phyloP scores from a whole-genome alignment of 1,139 yeast genomes.

The Blastobotrys ciferrii region DNA sequence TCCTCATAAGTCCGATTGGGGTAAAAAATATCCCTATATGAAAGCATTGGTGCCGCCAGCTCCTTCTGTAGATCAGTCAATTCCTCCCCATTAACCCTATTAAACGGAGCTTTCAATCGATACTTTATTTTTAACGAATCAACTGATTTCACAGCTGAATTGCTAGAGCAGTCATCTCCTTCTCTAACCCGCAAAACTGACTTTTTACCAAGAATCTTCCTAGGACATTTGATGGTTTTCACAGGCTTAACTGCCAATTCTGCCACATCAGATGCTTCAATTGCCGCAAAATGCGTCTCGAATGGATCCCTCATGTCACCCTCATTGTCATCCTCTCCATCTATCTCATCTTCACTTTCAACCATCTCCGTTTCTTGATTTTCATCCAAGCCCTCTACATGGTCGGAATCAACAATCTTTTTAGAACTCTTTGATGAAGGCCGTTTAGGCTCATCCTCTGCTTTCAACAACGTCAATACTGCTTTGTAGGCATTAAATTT shows the following conservation, averaged over 20 bases:
- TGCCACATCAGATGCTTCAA: neutral
- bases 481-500: slow-evolving; percentile 64
- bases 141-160: slow-evolving; percentile 2
- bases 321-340: slow-evolving; percentile 42
- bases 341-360: slow-evolving; percentile 35
- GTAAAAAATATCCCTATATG: slow-evolving; percentile 68
- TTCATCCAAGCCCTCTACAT: slow-evolving; percentile 29
- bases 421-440: slow-evolving; percentile 25
- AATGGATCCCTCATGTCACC: slow-evolving; percentile 55
- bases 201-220: slow-evolving; percentile 6
- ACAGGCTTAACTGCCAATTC: neutral
- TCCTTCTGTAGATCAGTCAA: slow-evolving; percentile 43
- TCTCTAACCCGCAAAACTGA: slow-evolving; percentile 5
- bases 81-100: slow-evolving; percentile 20
- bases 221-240: neutral
- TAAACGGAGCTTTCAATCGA: slow-evolving; percentile 32
- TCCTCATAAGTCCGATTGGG: slow-evolving; percentile 52
- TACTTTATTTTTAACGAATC: slow-evolving; percentile 29
- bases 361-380: slow-evolving; percentile 31
- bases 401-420: slow-evolving; percentile 23
- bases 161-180: neutral
- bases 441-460: slow-evolving; percentile 44
- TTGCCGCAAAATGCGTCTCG: slow-evolving; percentile 65
- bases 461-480: slow-evolving; percentile 62
- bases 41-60: slow-evolving; percentile 61